Percentiles rank a stretch among this genome's conserved stretches.
Conservation (phyloP, 495 filamentous ascomycete species). For the Hyphodiscus hymeniophilus region DNA sequence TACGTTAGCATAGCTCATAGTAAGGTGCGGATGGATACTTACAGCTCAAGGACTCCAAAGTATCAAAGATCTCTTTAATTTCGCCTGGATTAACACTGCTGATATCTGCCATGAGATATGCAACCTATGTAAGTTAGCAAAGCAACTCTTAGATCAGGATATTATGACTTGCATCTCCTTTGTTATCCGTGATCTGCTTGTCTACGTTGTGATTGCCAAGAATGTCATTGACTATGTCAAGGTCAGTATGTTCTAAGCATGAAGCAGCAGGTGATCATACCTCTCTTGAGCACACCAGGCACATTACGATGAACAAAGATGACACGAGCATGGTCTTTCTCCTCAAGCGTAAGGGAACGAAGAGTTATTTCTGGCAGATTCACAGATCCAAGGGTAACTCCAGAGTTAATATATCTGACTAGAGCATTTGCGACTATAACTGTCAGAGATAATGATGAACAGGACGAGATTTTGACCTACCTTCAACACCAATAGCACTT, state of each 20-base stretch:
- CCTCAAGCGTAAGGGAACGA: slow-evolving; percentile 77
- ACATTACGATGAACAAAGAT: slow-evolving; percentile 96
- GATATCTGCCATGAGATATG: slow-evolving; percentile 97
- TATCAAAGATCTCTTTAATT: slow-evolving; percentile 78
- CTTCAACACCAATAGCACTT: slow-evolving; percentile 87
- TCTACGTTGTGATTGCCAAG: slow-evolving; percentile 94
- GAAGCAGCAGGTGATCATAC: slow-evolving; percentile 27
- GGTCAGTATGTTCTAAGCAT: slow-evolving; percentile 12
- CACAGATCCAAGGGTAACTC: slow-evolving; percentile 80
- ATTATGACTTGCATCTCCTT: slow-evolving; percentile 62
- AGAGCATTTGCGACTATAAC: slow-evolving; percentile 65
- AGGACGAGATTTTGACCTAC: slow-evolving; percentile 21
- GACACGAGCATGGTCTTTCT: slow-evolving; percentile 80
- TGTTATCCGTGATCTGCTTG: slow-evolving; percentile 94
- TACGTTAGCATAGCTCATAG: not conserved
- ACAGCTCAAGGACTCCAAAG: slow-evolving; percentile 75
- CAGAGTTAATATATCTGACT: slow-evolving; percentile 88
- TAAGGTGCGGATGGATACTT: slow-evolving; percentile 28
- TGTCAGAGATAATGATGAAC: slow-evolving; percentile 8
- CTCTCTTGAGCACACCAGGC: slow-evolving; percentile 84
- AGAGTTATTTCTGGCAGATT: slow-evolving; percentile 93
- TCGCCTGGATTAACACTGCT: slow-evolving; percentile 70
- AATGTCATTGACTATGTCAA: slow-evolving; percentile 73
- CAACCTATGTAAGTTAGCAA: slow-evolving; percentile 42
- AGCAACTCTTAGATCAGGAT: not conserved